Base-by-base conservation (phyloP, 805 yeast species). In the Wickerhamiella shivajii region DNA sequence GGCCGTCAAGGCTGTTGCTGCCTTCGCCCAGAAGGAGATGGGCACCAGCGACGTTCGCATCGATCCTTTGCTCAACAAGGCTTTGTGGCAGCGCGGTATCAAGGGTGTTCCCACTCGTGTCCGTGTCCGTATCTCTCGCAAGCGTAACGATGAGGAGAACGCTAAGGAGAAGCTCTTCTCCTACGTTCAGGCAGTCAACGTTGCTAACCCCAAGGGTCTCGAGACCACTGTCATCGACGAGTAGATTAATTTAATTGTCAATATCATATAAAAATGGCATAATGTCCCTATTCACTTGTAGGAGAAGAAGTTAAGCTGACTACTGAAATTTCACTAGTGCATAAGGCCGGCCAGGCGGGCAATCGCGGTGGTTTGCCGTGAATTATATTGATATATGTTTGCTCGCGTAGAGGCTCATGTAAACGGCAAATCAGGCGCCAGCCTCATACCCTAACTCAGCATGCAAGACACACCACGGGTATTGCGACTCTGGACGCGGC, bases 121-220 rank as follows among this genome's bases (percentile, higher is more conserved):
- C 67, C 85, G 98, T 74, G 74, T 90, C 64, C 85, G 95, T 74
- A 85, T 90, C 70, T 84, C 97, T 47, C 79, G 94, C 77, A 90
- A 78, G 85, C 83, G 97, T 75, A 90, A 90, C 74, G 96, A 90
- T 68, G 98, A 90, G 74, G 98, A 90, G 74, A 87, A 83, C 63
- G 96, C 98, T 60, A 78, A 77, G 76, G 85, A 83, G 71, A 83
- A 85, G 66, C 76, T 90, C 66, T 90, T 81, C 74, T 84, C 97
- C 52, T 85, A 72, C 68, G 98, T 90, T 60, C 97, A 90, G 75
- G 87, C 92, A 60, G 94, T 90, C 63, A 67, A 69, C 59, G 96
- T 90, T 58, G 78, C 95, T 60, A 62, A 92, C 49, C 74, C 81
- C 67, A 90, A 90, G 77, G 96, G 96, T 71, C 80, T 90, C 67